Conservation (phyloP, 2,329 filamentous ascomycete species). For the Dactylonectria estremocensis region DNA sequence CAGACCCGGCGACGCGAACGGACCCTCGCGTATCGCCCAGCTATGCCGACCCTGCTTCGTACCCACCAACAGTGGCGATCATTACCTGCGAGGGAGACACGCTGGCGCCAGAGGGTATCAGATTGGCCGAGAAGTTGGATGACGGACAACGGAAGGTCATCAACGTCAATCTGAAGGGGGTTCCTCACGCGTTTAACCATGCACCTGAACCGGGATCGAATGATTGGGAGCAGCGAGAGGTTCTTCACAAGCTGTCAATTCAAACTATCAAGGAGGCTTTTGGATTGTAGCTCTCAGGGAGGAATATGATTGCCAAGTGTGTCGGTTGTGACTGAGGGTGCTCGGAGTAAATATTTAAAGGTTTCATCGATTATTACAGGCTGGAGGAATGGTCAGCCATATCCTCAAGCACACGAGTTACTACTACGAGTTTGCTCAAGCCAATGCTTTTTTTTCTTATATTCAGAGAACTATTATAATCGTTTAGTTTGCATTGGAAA, state of each 20-base stretch:
- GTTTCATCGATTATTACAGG: too few relatives aligned
- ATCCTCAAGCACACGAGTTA: too few relatives aligned
- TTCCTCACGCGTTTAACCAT: not conserved
- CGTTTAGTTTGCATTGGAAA: too few relatives aligned
- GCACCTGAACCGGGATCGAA: not conserved
- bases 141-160: not conserved
- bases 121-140: not conserved
- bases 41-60: not conserved
- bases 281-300: not conserved
- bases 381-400: too few relatives aligned
- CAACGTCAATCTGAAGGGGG: not conserved
- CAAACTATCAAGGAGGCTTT: not conserved
- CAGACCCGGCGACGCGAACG: not conserved
- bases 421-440: too few relatives aligned
- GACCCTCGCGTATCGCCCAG: not conserved
- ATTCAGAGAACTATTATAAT: too few relatives aligned
- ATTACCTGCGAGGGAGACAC: conserved; percentile 5
- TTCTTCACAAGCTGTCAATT: not conserved
- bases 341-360: too few relatives aligned
- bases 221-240: not conserved
- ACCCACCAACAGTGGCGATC: not conserved
- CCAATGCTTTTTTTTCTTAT: too few relatives aligned
- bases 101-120: conserved; percentile 3
- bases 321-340: too few relatives aligned
- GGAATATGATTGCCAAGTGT: not conserved